Conservation (phyloP, 1,284 basidiomycete genomes). For the Trametes hirsuta region DNA sequence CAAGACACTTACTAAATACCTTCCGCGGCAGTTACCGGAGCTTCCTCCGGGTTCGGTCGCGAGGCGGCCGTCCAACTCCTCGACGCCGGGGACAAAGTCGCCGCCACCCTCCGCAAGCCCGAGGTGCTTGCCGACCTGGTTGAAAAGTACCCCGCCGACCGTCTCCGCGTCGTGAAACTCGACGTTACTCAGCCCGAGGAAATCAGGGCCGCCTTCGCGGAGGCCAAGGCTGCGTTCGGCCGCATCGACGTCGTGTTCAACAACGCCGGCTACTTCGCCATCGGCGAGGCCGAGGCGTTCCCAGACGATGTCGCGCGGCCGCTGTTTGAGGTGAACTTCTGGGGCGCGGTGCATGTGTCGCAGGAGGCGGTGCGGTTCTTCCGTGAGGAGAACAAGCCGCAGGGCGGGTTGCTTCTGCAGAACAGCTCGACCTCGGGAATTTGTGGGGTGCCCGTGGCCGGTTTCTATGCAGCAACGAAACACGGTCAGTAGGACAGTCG, state of each 20-base stretch:
- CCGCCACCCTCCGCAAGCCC: slow-evolving; percentile 23
- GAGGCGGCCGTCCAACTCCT: slow-evolving; percentile 13
- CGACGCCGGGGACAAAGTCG: slow-evolving; percentile 17
- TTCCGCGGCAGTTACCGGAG: slow-evolving; percentile 24
- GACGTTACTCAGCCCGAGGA: slow-evolving; percentile 13
- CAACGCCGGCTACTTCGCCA: slow-evolving; percentile 21
- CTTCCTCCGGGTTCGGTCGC: slow-evolving; percentile 23
- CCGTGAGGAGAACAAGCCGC: slow-evolving; percentile 33
- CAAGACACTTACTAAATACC: not conserved
- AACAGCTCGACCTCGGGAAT: slow-evolving; percentile 34
- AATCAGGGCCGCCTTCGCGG: slow-evolving; percentile 17
- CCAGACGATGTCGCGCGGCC: slow-evolving; percentile 25
- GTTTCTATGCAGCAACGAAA: slow-evolving; percentile 39
- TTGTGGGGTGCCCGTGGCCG: slow-evolving; percentile 25
- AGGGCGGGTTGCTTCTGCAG: slow-evolving; percentile 39
- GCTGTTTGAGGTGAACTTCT: slow-evolving; percentile 31
- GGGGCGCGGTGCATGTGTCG: slow-evolving; percentile 28
- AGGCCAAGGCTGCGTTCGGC: slow-evolving; percentile 14
- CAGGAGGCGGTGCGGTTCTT: slow-evolving; percentile 26
- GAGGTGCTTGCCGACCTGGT: slow-evolving; percentile 17
- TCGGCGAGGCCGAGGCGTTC: slow-evolving; percentile 18
- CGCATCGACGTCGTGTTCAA: slow-evolving; percentile 28
- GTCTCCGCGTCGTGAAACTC: slow-evolving; percentile 16
- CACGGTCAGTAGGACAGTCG: slow-evolving; percentile 25
- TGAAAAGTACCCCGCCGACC: slow-evolving; percentile 12